Evolutionary conservation across 78 protist species (phyloP).

Genomic region (Emiliania huxleyi): DNA sequence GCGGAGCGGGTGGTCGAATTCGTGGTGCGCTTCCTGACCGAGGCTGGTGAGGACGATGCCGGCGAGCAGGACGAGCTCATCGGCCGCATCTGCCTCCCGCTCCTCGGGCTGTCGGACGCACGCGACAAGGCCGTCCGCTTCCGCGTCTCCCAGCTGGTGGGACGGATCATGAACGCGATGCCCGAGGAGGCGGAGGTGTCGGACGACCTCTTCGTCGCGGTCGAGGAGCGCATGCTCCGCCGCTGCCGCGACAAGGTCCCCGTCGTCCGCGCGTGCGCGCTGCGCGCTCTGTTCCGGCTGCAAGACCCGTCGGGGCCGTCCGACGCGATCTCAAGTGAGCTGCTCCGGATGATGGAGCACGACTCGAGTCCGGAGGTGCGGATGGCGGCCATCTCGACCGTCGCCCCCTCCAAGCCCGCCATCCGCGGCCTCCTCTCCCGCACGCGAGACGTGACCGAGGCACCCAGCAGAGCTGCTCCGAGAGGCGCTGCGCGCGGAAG

Average conservation of each 20-base stretch:
- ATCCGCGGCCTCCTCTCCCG: neutral
- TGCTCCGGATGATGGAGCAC: neutral
- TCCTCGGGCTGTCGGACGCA: neutral
- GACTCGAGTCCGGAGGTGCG: slow-evolving; percentile 29
- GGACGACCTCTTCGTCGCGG: slow-evolving; percentile 12
- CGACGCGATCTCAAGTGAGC: neutral
- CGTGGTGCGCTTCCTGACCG: neutral
- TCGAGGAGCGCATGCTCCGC: neutral
- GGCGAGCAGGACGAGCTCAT: neutral
- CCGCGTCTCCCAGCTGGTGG: slow-evolving; percentile 20
- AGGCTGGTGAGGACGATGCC: neutral
- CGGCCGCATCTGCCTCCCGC: neutral
- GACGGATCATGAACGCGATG: neutral
- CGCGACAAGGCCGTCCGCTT: slow-evolving; percentile 52
- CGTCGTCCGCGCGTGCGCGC: slow-evolving; percentile 35
- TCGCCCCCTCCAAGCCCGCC: neutral
- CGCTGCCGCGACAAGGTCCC: slow-evolving; percentile 42
- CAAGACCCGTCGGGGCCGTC: slow-evolving; percentile 8
- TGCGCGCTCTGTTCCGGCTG: slow-evolving; percentile 27
- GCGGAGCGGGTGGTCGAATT: slow-evolving; percentile 37
- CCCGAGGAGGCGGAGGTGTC: slow-evolving; percentile 29
- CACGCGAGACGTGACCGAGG: neutral
- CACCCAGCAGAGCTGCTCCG: too few species aligned
- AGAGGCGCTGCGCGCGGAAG: too few species aligned
- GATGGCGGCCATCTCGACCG: neutral